Percentiles rank a stretch among this genome's conserved stretches.
phyloP scores from a whole-genome alignment of 192 early-diverging fungal species.

The Podila clonocystis region DNA sequence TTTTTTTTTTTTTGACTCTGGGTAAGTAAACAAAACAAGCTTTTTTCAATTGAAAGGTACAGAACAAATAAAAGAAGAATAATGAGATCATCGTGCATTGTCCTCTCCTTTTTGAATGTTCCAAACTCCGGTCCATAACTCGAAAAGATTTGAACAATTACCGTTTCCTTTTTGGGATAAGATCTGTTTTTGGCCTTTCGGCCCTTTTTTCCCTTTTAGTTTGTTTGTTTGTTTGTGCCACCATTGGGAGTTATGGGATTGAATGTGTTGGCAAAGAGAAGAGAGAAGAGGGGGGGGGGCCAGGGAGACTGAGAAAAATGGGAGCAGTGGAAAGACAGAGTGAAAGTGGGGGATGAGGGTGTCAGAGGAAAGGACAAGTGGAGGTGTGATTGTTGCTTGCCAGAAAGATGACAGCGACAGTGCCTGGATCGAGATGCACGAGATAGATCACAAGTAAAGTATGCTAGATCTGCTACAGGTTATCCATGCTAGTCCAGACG shows the following conservation, averaged over 20 bases:
- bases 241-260: slow-evolving; percentile 9
- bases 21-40: too few relatives aligned
- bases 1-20: too few relatives aligned
- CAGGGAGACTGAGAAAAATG: background rate
- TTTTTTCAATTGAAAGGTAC: too few relatives aligned
- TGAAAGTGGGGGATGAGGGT: too few relatives aligned
- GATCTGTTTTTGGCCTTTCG: slow-evolving; percentile 13
- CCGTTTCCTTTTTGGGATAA: background rate
- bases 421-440: too few relatives aligned
- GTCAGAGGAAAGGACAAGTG: background rate
- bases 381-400: background rate
- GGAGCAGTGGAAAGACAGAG: background rate
- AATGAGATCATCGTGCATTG: slow-evolving; percentile 7
- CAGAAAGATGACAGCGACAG: background rate
- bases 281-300: background rate
- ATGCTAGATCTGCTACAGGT: too few relatives aligned
- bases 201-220: slow-evolving; percentile 20
- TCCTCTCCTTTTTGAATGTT: slow-evolving; percentile 4
- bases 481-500: too few relatives aligned
- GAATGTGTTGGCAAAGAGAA: background rate
- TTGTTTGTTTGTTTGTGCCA: slow-evolving; percentile 18
- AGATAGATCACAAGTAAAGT: too few relatives aligned
- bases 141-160: background rate
- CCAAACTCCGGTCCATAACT: background rate
- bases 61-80: background rate